Percentiles rank a stretch among this genome's conserved stretches.
These are phyloP conservation scores for Vitellaria paradoxa DNA, from an alignment of 179 eudicot species.

Conservation along the genomic window DNA sequence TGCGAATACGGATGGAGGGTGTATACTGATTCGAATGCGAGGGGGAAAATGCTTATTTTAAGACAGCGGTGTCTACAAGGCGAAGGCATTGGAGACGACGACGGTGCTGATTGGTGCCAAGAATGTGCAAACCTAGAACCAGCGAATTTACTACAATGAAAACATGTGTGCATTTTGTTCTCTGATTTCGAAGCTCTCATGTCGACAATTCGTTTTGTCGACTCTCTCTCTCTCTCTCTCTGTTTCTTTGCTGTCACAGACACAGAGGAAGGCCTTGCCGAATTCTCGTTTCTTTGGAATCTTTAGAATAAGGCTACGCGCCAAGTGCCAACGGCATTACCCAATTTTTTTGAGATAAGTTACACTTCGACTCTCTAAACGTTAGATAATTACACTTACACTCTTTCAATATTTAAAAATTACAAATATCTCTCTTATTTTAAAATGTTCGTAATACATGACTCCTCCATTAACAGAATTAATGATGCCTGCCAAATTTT, in stretches of 20 bases:
- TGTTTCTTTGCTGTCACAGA: not conserved
- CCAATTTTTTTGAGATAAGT: no score
- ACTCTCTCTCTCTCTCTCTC: not conserved
- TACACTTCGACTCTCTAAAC: no score
- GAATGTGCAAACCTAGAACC: not conserved
- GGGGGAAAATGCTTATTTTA: slow-evolving; percentile 1
- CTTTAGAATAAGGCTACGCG: not conserved
- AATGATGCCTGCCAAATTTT: no score
- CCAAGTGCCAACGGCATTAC: not conserved
- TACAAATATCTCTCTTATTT: no score
- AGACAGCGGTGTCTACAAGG: slow-evolving; percentile 18
- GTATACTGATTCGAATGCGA: not conserved
- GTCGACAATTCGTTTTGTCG: not conserved
- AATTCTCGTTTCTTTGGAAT: not conserved
- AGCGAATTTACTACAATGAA: not conserved
- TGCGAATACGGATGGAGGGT: not conserved
- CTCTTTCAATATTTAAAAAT: no score
- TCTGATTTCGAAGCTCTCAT: not conserved
- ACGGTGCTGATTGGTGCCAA: not conserved
- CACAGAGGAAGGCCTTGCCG: not conserved
- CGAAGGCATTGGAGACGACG: slow-evolving; percentile 23
- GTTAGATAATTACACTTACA: no score
- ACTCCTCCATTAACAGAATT: no score
- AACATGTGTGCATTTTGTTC: not conserved
- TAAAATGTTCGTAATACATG: no score